A percentile compares a stretch with the other conserved stretches of the same genome.
Evolutionary conservation across 306 rosid genomes (phyloP).

Genomic region (Inga leiocalycina): DNA sequence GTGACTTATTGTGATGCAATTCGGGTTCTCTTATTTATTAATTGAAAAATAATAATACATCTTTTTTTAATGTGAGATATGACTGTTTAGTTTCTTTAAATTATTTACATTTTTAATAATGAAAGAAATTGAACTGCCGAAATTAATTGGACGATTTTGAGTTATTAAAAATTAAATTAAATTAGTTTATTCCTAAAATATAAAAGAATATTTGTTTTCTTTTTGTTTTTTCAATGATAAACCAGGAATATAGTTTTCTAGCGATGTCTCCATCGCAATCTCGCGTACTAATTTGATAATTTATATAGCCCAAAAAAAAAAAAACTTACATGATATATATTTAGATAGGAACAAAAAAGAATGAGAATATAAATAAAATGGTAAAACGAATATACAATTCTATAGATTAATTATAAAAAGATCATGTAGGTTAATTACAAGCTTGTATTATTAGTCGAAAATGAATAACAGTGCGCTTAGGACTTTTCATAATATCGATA

Average conservation of each 20-base stretch:
- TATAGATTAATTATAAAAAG: too few species aligned
- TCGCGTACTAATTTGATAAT: not conserved
- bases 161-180: not conserved
- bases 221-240: not conserved
- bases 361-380: not conserved
- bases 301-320: not conserved
- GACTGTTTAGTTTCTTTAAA: too few species aligned
- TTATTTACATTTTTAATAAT: too few species aligned
- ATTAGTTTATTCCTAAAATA: not conserved
- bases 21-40: not conserved
- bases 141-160: not conserved
- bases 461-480: not conserved
- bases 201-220: not conserved
- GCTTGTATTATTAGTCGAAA: not conserved
- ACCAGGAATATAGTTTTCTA: not conserved
- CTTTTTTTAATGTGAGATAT: too few species aligned
- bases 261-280: not conserved
- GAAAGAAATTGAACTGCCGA: not conserved
- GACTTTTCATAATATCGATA: not conserved
- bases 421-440: not conserved
- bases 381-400: not conserved
- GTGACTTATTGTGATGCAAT: not conserved
- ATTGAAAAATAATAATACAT: not conserved
- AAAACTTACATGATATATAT: not conserved
- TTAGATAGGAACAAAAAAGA: not conserved